These are phyloP conservation scores for Diaporthe vexans DNA, from an alignment of 2,329 filamentous ascomycete species.

Conservation along the genomic window DNA sequence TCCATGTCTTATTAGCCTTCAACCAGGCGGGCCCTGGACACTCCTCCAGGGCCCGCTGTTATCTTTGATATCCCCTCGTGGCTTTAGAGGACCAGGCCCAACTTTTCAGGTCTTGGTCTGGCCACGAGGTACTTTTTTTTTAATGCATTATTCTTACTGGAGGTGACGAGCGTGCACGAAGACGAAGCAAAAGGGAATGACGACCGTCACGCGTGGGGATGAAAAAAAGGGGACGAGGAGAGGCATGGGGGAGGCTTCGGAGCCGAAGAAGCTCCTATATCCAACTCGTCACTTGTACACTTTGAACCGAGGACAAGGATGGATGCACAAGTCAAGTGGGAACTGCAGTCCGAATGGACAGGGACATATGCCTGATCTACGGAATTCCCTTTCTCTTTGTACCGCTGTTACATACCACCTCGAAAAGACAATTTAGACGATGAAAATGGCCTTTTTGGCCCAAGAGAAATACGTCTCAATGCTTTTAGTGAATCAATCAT, in stretches of 20 bases:
- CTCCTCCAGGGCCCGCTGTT: constrained; percentile 21
- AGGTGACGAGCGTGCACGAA: constrained; percentile 41
- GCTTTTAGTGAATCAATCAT: neutral
- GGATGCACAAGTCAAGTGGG: constrained; percentile 27
- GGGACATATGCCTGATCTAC: constrained; percentile 36
- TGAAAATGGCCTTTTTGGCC: constrained; percentile 12
- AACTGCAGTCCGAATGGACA: constrained; percentile 37
- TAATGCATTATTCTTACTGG: constrained; percentile 44
- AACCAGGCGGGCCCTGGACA: constrained; percentile 32
- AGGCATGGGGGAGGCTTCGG: constrained; percentile 6
- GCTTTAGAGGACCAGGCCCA: constrained; percentile 50
- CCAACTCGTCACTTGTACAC: constrained; percentile 27
- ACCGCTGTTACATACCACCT: constrained; percentile 37
- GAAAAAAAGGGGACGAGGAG: constrained; percentile 43
- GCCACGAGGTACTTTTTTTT: constrained; percentile 48
- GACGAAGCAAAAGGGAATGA: constrained; percentile 25
- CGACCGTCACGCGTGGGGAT: constrained; percentile 39
- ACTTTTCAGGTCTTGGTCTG: constrained; percentile 52
- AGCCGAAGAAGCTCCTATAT: constrained; percentile 21
- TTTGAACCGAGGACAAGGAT: constrained; percentile 19
- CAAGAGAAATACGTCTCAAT: neutral
- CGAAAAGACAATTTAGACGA: constrained; percentile 39
- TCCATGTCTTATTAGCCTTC: constrained; percentile 43
- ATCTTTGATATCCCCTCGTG: constrained; percentile 41
- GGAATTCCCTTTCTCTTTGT: constrained; percentile 36